Conservation (phyloP, 768 basidiomycete genomes). For the Hericium erinaceus region DNA sequence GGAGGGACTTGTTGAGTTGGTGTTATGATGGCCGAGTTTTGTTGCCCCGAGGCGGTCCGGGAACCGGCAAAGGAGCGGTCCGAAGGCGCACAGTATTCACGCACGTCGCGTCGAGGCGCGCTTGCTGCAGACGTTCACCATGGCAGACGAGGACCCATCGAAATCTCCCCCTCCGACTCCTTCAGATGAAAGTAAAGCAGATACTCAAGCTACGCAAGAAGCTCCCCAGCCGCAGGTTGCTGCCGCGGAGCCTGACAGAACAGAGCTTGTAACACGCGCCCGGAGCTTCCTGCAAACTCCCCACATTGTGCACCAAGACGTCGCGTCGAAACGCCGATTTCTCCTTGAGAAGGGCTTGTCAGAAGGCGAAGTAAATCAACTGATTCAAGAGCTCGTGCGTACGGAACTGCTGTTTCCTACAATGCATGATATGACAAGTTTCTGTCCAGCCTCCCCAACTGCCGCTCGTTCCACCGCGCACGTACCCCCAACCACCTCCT, state of each 20-base stretch:
- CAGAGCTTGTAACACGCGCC: constrained; percentile 35
- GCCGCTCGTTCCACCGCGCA: constrained; percentile 57
- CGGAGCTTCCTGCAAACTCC: constrained; percentile 59
- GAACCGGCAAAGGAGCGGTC: too few relatives aligned
- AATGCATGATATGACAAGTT: not conserved
- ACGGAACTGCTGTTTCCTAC: not conserved
- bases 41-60: too few relatives aligned
- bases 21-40: too few relatives aligned
- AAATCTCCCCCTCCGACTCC: not conserved
- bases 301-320: constrained; percentile 51
- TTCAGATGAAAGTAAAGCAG: not conserved
- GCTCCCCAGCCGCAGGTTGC: not conserved
- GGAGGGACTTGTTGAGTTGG: too few relatives aligned
- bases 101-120: not conserved
- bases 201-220: not conserved
- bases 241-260: constrained; percentile 1
- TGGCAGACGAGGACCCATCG: not conserved
- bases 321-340: constrained; percentile 48
- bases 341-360: constrained; percentile 62
- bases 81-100: not conserved
- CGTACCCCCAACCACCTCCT: constrained; percentile 62
- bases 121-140: not conserved
- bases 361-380: constrained; percentile 46
- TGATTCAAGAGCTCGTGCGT: constrained; percentile 50
- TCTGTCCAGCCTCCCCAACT: constrained; percentile 19